These are phyloP conservation scores for Fomitopsis palustris DNA, from an alignment of 1,284 basidiomycete genomes.

Conservation along the genomic window DNA sequence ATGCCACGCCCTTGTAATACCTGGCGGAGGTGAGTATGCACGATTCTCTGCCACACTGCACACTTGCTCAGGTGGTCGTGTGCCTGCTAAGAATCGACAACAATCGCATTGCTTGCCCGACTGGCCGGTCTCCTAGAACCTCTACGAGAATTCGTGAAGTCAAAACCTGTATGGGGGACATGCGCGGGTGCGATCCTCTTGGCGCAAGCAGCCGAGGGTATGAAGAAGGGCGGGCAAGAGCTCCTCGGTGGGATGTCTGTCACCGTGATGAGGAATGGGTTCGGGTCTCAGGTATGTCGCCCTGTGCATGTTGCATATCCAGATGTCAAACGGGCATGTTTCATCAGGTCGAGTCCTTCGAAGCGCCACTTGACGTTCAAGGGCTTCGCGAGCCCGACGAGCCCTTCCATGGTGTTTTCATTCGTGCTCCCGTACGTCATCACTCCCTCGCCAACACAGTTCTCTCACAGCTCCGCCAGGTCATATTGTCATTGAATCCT, in stretches of 20 bases:
- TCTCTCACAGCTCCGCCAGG: slow-evolving; percentile 37
- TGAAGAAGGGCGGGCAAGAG: slow-evolving; percentile 88
- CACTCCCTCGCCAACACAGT: slow-evolving; percentile 12
- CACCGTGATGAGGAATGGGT: slow-evolving; percentile 85
- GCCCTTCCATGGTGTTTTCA: slow-evolving; percentile 89
- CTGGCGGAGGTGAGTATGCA: slow-evolving; percentile 68
- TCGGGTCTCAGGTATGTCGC: slow-evolving; percentile 70
- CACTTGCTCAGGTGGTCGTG: not conserved
- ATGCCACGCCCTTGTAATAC: slow-evolving; percentile 90
- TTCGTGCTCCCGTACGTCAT: slow-evolving; percentile 75
- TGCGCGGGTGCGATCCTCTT: slow-evolving; percentile 97
- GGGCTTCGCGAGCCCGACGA: slow-evolving; percentile 56
- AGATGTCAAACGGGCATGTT: not conserved
- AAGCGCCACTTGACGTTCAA: slow-evolving; percentile 69
- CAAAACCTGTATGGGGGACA: slow-evolving; percentile 90
- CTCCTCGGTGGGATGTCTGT: slow-evolving; percentile 82
- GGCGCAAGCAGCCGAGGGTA: slow-evolving; percentile 67
- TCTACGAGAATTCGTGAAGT: slow-evolving; percentile 64
- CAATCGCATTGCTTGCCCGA: slow-evolving; percentile 84
- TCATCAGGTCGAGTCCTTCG: slow-evolving; percentile 85
- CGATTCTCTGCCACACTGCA: not conserved
- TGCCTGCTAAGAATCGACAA: slow-evolving; percentile 74
- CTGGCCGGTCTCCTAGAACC: slow-evolving; percentile 80
- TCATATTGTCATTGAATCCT: slow-evolving; percentile 50
- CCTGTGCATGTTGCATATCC: not conserved